These are phyloP conservation scores for Aureobasidium subglaciale DNA, from an alignment of 2,329 filamentous ascomycete species.

Conservation along the genomic window DNA sequence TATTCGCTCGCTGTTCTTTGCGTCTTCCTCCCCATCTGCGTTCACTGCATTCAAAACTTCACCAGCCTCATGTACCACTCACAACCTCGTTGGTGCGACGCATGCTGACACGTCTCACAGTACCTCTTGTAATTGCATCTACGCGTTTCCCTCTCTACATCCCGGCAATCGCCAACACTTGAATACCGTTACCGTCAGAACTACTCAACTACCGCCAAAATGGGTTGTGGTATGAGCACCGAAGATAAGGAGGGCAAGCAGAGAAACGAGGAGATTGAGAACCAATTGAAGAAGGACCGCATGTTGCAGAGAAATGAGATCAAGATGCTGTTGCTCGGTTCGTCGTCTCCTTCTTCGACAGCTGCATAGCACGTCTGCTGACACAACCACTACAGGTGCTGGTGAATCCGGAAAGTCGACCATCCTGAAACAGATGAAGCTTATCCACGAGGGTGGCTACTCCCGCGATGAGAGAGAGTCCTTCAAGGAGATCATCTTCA, in stretches of 20 bases:
- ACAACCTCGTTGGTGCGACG: constrained; percentile 3
- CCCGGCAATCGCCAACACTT: background rate
- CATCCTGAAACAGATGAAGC: constrained; percentile 96
- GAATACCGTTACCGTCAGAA: constrained; percentile 1
- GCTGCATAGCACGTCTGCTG: background rate
- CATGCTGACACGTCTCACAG: constrained; percentile 11
- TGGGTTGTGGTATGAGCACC: constrained; percentile 99
- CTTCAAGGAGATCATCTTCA: constrained; percentile 66
- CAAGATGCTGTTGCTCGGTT: constrained; percentile 98
- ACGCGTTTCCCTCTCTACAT: constrained; percentile 5
- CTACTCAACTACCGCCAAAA: constrained; percentile 50
- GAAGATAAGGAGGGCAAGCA: constrained; percentile 99
- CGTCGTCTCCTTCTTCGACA: constrained; percentile 31
- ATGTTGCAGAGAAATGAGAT: constrained; percentile 99
- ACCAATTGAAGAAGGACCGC: constrained; percentile 96
- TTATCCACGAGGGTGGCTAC: constrained; percentile 98
- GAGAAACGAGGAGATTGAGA: constrained; percentile 99
- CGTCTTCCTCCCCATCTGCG: background rate
- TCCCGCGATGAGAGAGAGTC: constrained; percentile 76
- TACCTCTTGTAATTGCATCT: background rate
- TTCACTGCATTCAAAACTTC: background rate
- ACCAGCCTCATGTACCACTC: constrained; percentile 10
- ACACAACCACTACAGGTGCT: constrained; percentile 55
- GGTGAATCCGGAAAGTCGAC: constrained; percentile 97
- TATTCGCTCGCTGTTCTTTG: background rate